Base-by-base conservation (phyloP, 2,329 filamentous ascomycete species). In the Taxawa tesnikishii region DNA sequence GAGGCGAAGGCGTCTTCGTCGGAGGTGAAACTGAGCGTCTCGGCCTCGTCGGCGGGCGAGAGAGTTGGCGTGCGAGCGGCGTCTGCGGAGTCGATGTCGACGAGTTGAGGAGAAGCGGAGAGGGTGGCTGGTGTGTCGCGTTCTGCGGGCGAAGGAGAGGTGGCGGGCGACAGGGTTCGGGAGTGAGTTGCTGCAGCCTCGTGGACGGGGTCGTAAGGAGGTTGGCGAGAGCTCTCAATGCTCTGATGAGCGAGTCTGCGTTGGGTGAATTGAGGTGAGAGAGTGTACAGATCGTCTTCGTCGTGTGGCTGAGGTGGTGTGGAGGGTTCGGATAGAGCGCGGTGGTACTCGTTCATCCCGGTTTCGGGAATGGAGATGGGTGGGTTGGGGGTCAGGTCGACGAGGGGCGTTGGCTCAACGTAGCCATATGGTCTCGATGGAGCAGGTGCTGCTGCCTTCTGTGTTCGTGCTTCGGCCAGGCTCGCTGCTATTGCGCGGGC, bases 401-500 rank as follows among this genome's bases (percentile, higher is more conserved):
- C 13, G 3, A 29, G 29, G 11, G 27, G 24, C 14, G 12, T 15
- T 16, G 44, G 4, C 43, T 43, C 4, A 52, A 38, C 18, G 50
- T 47, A 3, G 53, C 42, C 2, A 53, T 32, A 9, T 42, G 42
- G 12, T 32, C 15, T n/a, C 13, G 17, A 41, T 38, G 29, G 44
- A 43, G 38, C 14, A 43, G 37, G 38, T 49, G 47, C 25, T 43
- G 41, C 12, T 37, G 34, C 31, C 46, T 42, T 43, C 45, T 46
- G 11, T 47, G 45, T 28, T 37, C 11, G 9, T 3, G 30, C 29
- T 15, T 41, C 36, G 21, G 29, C 38, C 14, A 56, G 36, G 38
- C 53, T 56, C 14, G 51, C 51, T 24, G 44, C 48, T 15, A 55
- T 54, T 11, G 52, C 53, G 28, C 47, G 49, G 13, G 39, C 41